These are phyloP conservation scores for Phytophthora nicotianae DNA, from an alignment of 352 stramenopile genomes.

Conservation along the genomic window DNA sequence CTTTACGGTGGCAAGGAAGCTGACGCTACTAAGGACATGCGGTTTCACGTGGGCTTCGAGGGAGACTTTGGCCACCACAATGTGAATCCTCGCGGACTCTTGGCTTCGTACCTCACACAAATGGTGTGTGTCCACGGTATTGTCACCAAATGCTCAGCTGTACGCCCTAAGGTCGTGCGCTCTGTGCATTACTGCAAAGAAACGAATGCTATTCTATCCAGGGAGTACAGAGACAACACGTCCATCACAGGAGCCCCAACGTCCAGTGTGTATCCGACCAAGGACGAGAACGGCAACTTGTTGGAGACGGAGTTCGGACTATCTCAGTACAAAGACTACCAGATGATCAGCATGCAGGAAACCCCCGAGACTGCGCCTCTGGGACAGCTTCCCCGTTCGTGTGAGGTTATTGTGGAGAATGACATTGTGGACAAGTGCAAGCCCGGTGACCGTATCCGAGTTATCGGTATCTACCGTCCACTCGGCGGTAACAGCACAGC, in stretches of 20 bases:
- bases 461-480: constrained; percentile 95
- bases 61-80: constrained; percentile 94
- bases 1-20: constrained; percentile 81
- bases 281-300: constrained; percentile 96
- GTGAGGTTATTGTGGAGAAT: constrained; percentile 98
- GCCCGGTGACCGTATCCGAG: constrained; percentile 96
- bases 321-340: constrained; percentile 98
- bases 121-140: constrained; percentile 99
- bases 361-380: constrained; percentile 94
- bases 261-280: constrained; percentile 93
- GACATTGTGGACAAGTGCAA: constrained; percentile 99
- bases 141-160: constrained; percentile 97
- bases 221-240: constrained; percentile 97
- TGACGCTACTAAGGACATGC: constrained; percentile 69
- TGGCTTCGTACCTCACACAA: constrained; percentile 90
- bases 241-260: constrained; percentile 92
- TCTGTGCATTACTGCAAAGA: constrained; percentile 98
- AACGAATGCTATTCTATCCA: constrained; percentile 92
- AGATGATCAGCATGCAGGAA: constrained; percentile 92
- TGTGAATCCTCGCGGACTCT: constrained; percentile 93
- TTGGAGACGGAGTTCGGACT: constrained; percentile 99
- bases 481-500: constrained; percentile 83
- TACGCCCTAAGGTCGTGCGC: constrained; percentile 98
- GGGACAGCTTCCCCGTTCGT: constrained; percentile 96
- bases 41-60: constrained; percentile 91